Base-by-base conservation (phyloP, 768 basidiomycete genomes). In the Podaxis carcinomalis region DNA sequence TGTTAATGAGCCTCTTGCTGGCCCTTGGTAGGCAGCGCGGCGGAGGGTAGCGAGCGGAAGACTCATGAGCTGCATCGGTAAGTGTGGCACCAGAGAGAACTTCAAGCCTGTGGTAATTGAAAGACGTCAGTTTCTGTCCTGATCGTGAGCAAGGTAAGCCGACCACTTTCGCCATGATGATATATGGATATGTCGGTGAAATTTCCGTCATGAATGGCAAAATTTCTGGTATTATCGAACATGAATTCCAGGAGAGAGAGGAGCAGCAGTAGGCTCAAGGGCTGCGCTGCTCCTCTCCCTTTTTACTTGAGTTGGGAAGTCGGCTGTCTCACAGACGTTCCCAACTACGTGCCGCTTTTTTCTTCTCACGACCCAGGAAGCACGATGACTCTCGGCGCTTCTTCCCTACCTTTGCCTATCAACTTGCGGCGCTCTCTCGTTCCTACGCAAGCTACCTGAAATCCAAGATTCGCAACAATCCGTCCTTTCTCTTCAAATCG, bases 281-380 rank as follows among this genome's bases (percentile, higher is more conserved):
- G 7, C 32, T 32, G 32, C 9, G 28, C 28, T 32, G 28, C 28
- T 32, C 28, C 23, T 23, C 23, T 23, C 23, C 23, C 23, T 2
- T 23, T 23, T 23, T 23, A 23, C 23, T 23, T 23, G 23, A 23
- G 71, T 64, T 21, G 70, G 70, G 5, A 72, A 72, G 44, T 67
- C 69, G 2, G 66, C 68, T 3, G 66, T 71, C 7, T 63, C 66
- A 21, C 69, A 66, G 37, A 67, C 70, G 4, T 64, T 62, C 56
- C 23, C 51, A 9, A 7, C 66, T 75, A 2, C 70, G 69, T 36
- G 73, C 71, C 0, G 72, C 70, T 50, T 77, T 73, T 63, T 76
- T 76, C 63, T 75, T 76, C 64, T 74, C 69, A 0, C 62, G 70
- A 23, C 63, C 66, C 14, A 68, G 69, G 44, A 40, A 63, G 4